Evolutionary conservation across 768 basidiomycete species (phyloP), one percentile per base, ranked within the genome.

Genomic region (Ephemerocybe angulata): DNA sequence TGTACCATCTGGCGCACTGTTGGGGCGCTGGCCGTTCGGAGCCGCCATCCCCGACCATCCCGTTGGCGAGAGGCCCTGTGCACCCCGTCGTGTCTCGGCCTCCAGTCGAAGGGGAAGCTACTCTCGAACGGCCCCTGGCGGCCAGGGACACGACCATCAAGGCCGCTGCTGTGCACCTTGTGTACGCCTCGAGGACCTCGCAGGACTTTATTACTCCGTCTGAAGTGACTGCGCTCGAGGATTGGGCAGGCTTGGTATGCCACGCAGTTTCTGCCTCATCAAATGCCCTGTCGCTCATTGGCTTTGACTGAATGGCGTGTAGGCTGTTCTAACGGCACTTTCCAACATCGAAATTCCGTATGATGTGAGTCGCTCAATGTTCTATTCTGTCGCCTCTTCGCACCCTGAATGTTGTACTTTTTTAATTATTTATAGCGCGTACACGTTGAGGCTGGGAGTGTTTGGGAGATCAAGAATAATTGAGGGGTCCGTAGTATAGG

Each of bases 81-180:
- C 58, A 65, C 11, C 77, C 80, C 27, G 64, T 68, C 10, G 68
- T 69, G 19, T 68, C 68, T 51, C 67, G 65, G 30, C 60, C 68
- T 35, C 60, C 61, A 50, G 58, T 58, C 61, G 49, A 54, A 43
- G 60, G 53, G 46, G 60, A 31, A 54, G 61, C 67, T 17, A 66
- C 65, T 12, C 63, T 58, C 24, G 60, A 61, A 1, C 65, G 69
- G 29, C 65, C 53, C 15, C 21, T 53, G 15, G 51, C 51, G 13
- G 55, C 46, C 13, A 38, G 41, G 43, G 53, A 51, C 40, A 50
- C 73, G 1, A 65, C 72, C 54, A 90, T 92, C 62, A 79, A 81
- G 61, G 90, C 86, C n/a, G 87, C 90, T 15, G 86, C 87, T 15
- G 82, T 81, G 21, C 90, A 92, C 56, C 88, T 91, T 80, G 81